phyloP scores from a whole-genome alignment of 305 asterid genomes.

The Stenogyne calaminthoides region DNA sequence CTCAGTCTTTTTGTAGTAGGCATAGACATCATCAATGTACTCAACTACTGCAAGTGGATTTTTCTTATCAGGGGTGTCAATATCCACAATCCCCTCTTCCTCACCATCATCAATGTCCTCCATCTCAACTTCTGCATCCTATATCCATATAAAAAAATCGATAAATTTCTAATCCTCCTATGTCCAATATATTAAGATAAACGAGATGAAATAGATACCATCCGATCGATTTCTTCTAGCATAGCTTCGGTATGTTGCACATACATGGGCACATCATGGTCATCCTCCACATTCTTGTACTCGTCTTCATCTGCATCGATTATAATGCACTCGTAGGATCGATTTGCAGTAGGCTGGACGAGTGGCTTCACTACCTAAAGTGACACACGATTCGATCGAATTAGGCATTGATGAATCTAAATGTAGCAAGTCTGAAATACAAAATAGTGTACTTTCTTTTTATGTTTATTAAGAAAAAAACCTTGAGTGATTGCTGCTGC shows the following conservation, averaged over 20 bases:
- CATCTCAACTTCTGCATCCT: conserved; percentile 73
- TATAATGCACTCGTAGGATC: conserved; percentile 40
- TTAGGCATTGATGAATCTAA: not conserved
- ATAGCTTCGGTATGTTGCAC: conserved; percentile 79
- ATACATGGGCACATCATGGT: conserved; percentile 62
- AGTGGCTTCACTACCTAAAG: conserved; percentile 48
- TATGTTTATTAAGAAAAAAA: not conserved
- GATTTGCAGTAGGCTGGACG: conserved; percentile 25
- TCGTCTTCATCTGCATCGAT: conserved; percentile 45
- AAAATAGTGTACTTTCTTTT: not conserved
- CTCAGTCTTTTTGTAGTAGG: conserved; percentile 57
- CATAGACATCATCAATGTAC: conserved; percentile 59
- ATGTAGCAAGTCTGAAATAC: not conserved
- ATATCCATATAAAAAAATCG: not conserved
- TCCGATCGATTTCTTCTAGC: conserved; percentile 75
- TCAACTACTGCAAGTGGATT: conserved; percentile 65
- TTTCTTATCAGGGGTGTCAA: conserved; percentile 52
- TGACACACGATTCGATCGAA: not conserved
- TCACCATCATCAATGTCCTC: conserved; percentile 47
- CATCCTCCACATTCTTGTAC: conserved; percentile 35
- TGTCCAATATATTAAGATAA: not conserved
- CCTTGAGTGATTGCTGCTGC: conserved; percentile 43
- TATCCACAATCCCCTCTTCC: conserved; percentile 47
- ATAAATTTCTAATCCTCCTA: not conserved
- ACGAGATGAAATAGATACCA: conserved; percentile 48